Evolutionary conservation across 768 basidiomycete genomes (phyloP), one percentile per base, ranked within the genome.

Genomic region (Pulveroboletus sp.): DNA sequence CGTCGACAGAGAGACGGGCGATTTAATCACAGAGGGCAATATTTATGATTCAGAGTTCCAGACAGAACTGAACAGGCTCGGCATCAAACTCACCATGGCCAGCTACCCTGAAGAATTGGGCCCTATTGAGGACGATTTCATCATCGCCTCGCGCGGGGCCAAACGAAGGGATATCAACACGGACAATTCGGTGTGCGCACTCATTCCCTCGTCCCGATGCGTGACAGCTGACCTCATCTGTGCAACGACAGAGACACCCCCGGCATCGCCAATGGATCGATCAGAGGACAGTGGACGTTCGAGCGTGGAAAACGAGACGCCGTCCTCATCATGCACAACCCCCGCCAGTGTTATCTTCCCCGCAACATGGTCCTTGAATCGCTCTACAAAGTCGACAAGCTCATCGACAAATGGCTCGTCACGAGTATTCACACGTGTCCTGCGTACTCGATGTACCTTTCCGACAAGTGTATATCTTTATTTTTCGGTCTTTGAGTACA

Each of bases 201-300:
- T 32, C 0, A 25, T 21, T 34, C 24, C 16, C 10, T 2, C 12
- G 6, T 34, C 31, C 3, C n/a, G 17, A 11, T 32, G 11, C 25
- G n/a, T 34, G 9, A 34, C 19, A 34, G 14, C 14, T 44, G 20
- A 52, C n/a, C 1, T 13, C 12, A 17, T 33, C 6, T 2, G 3
- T 23, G 31, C 35, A 5, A 31, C 21, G 12, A 34, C 37, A 62
- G 61, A 5, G 51, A 39, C 24, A 5, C 50, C 13, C 39, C 56
- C 2, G 62, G 56, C 3, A 20, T 66, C 20, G 59, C 46, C 7
- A 53, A 53, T 17, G 63, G 57, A n/a, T 55, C 66, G 19, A 25
- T 71, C 44, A 70, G 63, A 36, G 69, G 60, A 10, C 52, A 54
- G 19, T 72, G 69, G 69, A 33, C 50, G 21, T 72, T 70, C 24